Conservation (phyloP, 495 filamentous ascomycete genomes). For the Astrocystis sublimbata region DNA sequence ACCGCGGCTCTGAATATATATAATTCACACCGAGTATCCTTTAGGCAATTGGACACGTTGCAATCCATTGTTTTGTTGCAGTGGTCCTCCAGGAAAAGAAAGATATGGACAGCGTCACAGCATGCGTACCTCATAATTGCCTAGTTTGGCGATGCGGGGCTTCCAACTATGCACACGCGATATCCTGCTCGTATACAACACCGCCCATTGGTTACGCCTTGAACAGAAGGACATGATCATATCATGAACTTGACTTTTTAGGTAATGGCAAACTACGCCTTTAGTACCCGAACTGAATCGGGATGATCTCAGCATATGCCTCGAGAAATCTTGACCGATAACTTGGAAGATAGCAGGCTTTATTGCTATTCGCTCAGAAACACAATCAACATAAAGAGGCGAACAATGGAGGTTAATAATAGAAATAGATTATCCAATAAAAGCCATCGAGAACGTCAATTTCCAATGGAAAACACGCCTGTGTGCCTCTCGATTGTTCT, state of each 20-base stretch:
- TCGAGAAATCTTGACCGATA: neutral
- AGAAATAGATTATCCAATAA: too few relatives aligned
- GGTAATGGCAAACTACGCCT: neutral
- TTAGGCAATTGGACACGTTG: neutral
- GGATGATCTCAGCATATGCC: neutral
- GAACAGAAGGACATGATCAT: neutral
- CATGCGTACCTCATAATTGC: neutral
- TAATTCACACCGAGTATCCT: neutral
- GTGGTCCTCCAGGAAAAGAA: neutral
- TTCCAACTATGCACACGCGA: conserved; percentile 1
- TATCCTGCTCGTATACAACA: conserved; percentile 3
- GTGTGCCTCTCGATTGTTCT: neutral
- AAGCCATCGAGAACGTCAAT: neutral
- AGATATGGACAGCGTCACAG: neutral
- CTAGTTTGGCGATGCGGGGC: conserved; percentile 4
- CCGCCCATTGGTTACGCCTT: neutral
- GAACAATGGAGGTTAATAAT: too few relatives aligned
- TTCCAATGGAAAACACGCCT: neutral
- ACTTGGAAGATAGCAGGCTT: too few relatives aligned
- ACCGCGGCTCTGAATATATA: neutral
- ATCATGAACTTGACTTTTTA: conserved; percentile 9
- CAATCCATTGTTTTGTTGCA: neutral
- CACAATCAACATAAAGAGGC: too few relatives aligned
- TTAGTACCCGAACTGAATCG: neutral
- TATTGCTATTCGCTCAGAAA: too few relatives aligned